A percentile compares a stretch with the other conserved stretches of the same genome.
Conservation (phyloP, 1,139 yeast species). For the Yamadazyma taylorii region DNA sequence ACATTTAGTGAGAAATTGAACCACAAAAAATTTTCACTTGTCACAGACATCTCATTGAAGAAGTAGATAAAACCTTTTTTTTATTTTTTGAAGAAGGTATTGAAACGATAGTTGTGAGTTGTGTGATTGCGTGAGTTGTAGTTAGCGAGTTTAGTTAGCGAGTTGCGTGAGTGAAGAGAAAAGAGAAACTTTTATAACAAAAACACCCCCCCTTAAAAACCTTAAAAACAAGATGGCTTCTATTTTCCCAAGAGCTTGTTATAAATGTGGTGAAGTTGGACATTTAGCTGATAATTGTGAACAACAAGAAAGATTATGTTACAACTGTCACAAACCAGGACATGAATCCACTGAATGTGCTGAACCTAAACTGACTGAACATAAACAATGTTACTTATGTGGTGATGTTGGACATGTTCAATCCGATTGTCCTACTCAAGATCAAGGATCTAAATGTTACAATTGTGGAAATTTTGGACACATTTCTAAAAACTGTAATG, state of each 20-base stretch:
- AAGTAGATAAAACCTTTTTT: too few species aligned
- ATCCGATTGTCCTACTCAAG: slow-evolving; percentile 57
- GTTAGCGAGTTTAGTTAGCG: not conserved
- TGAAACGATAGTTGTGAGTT: not conserved
- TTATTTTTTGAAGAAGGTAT: too few species aligned
- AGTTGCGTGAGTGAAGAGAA: not conserved
- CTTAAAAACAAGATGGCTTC: slow-evolving; percentile 53
- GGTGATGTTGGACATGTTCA: slow-evolving; percentile 72
- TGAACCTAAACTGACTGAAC: slow-evolving; percentile 77
- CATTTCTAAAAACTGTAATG: slow-evolving; percentile 71
- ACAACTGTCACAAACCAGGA: slow-evolving; percentile 90
- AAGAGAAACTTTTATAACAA: too few species aligned
- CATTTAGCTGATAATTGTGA: slow-evolving; percentile 88
- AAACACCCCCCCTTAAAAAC: too few species aligned
- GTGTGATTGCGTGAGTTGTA: slow-evolving; percentile 2
- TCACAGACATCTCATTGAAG: too few species aligned
- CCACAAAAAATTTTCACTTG: not conserved
- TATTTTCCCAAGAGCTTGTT: slow-evolving; percentile 81
- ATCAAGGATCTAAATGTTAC: slow-evolving; percentile 54
- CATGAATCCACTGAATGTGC: slow-evolving; percentile 89
- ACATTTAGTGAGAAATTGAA: not conserved
- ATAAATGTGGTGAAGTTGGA: slow-evolving; percentile 91
- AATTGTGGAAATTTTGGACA: slow-evolving; percentile 78
- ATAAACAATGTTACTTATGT: slow-evolving; percentile 90
- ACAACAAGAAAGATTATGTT: slow-evolving; percentile 81